phyloP scores from a whole-genome alignment of 345 rosid species.

The Eucalyptus marginata region DNA sequence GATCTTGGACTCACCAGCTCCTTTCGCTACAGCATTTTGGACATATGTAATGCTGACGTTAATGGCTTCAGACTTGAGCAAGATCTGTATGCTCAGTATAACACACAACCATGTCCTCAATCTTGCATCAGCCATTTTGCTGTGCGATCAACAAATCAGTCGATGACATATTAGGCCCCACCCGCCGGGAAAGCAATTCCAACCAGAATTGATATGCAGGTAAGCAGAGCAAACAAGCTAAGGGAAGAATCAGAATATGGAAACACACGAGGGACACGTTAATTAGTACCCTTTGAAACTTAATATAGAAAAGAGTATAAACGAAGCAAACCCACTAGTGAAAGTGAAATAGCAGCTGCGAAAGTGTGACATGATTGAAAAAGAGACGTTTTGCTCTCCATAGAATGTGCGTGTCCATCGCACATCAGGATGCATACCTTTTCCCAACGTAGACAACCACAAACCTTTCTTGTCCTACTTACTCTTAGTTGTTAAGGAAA shows the following conservation, averaged over 20 bases:
- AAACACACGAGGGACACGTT: not conserved
- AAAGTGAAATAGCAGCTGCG: not conserved
- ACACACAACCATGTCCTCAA: constrained; percentile 23
- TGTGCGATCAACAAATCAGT: constrained; percentile 6
- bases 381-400: not conserved
- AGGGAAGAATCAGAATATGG: not conserved
- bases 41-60: constrained; percentile 48
- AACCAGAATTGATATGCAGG: not conserved
- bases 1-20: constrained; percentile 51
- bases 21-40: constrained; percentile 54
- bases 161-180: not conserved
- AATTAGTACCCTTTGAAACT: not conserved
- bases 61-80: constrained; percentile 28
- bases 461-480: not conserved
- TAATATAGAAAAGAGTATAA: not conserved
- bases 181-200: not conserved
- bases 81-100: constrained; percentile 16
- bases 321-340: not conserved
- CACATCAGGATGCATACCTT: not conserved
- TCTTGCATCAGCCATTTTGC: constrained; percentile 30
- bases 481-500: not conserved
- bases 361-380: not conserved
- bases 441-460: not conserved
- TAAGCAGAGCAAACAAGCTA: not conserved
- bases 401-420: not conserved